Evolutionary conservation across 1,284 basidiomycete species (phyloP), one percentile per base, ranked within the genome.

Genomic region (Rugiboletus extremiorientalis): DNA sequence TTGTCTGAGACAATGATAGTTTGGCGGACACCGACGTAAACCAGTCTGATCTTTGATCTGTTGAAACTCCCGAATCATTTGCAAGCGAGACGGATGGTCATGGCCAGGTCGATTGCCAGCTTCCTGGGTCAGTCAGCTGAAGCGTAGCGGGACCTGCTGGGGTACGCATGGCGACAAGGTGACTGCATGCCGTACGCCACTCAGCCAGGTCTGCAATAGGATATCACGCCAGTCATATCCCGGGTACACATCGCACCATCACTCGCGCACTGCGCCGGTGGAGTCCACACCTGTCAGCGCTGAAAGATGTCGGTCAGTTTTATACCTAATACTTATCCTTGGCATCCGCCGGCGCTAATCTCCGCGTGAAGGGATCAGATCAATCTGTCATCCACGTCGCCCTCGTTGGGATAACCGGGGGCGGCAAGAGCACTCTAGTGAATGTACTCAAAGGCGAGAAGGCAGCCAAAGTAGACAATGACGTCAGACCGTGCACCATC

Each of bases 381-480:
- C 55, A 47, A 45, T 44, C 14, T 28, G 42, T 45, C 34, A 28
- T 55, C 5, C 55, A 65, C 37, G 52, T 71, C 27, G 69, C 69
- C 37, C 42, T 68, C 30, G 66, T 61, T 27, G 66, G 66, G 7
- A 41, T 51, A 42, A 65, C 66, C 14, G 69, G 66, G 5, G 69
- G 56, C 34, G 66, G 66, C 28, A 68, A 68, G 44, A 71, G 66
- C 56, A 71, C 69, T 10, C 46, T 70, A 10, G 59, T 71, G 25
- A 68, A 71, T 36, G 43, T 68, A 49, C 67, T 68, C 52, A 40
- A 46, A 18, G 66, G 56, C 54, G 3, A 22, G 14, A 25, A 52
- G 44, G 20, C 45, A 15, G 69, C 66, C 1, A 2, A 31, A 55
- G 65, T 58, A 5, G 56, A 50, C 53, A 70, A 62, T 10, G 9